These are phyloP conservation scores for Hypomyces rosellus DNA, from an alignment of 2,329 filamentous ascomycete genomes.

Conservation along the genomic window DNA sequence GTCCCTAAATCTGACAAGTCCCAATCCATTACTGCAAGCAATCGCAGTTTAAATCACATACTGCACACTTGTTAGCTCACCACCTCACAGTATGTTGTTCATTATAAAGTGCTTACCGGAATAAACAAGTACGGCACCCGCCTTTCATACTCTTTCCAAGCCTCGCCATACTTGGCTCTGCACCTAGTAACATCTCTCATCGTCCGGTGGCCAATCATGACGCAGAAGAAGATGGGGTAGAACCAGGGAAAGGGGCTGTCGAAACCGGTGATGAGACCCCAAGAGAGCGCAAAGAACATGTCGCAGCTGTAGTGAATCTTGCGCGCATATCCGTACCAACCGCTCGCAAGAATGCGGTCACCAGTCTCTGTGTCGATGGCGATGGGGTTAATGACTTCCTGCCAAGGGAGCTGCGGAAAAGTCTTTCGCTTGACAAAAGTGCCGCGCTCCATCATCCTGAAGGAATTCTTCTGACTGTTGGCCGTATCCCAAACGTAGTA, in stretches of 20 bases:
- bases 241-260: constrained; percentile 83
- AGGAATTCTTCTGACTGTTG: constrained; percentile 89
- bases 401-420: constrained; percentile 86
- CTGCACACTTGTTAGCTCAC: no score
- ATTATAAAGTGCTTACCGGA: constrained; percentile 41
- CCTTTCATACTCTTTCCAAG: constrained; percentile 74
- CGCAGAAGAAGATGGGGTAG: constrained; percentile 74
- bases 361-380: constrained; percentile 61
- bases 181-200: constrained; percentile 71
- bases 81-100: no score
- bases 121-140: constrained; percentile 79
- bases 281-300: constrained; percentile 40
- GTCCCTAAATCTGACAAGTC: no score
- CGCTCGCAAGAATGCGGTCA: constrained; percentile 72
- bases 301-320: constrained; percentile 49
- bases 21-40: no score
- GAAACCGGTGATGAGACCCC: constrained; percentile 44
- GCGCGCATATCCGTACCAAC: constrained; percentile 71
- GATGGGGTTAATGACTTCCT: constrained; percentile 72
- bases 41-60: no score
- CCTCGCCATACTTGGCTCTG: constrained; percentile 71
- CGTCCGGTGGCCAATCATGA: constrained; percentile 78
- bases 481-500: constrained; percentile 90
- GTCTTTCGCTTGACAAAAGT: constrained; percentile 62
- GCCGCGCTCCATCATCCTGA: constrained; percentile 71